Evolutionary conservation across 129 eudicot genomes (phyloP).

Genomic region (Arctium lappa): DNA sequence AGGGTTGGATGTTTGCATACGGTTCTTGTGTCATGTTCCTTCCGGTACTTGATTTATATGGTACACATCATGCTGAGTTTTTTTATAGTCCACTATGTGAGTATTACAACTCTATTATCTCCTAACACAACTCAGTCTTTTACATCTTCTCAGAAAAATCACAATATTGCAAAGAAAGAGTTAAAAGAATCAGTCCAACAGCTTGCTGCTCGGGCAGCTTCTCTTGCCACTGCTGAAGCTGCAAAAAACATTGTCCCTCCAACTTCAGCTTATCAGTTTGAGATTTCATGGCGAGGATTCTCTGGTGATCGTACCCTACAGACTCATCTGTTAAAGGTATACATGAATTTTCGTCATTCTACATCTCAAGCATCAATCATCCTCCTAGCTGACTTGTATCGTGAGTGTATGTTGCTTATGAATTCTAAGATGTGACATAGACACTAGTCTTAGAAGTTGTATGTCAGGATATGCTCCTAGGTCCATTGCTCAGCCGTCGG

Average conservation of each 20-base stretch:
- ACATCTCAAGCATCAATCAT: neutral
- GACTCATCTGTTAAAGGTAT: constrained; percentile 71
- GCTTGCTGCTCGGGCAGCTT: constrained; percentile 94
- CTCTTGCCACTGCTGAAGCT: constrained; percentile 82
- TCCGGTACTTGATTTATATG: too few relatives aligned
- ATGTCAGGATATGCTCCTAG: too few relatives aligned
- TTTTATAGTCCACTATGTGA: neutral
- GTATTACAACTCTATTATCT: neutral
- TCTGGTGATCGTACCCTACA: constrained; percentile 74
- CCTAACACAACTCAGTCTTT: neutral
- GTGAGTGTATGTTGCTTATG: too few relatives aligned
- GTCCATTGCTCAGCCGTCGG: too few relatives aligned
- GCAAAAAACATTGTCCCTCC: constrained; percentile 76
- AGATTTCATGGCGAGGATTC: constrained; percentile 88
- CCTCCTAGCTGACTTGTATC: neutral
- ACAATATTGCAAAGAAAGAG: constrained; percentile 49
- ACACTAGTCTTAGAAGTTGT: too few relatives aligned
- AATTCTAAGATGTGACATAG: too few relatives aligned
- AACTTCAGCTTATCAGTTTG: constrained; percentile 88
- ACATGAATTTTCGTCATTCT: neutral
- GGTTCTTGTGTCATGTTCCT: too few relatives aligned
- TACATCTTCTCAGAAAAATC: constrained; percentile 37
- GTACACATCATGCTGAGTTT: neutral
- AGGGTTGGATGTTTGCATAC: too few relatives aligned
- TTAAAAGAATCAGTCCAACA: constrained; percentile 64